Conservation (phyloP, 306 rosid species). For the Luffa aegyptiaca region DNA sequence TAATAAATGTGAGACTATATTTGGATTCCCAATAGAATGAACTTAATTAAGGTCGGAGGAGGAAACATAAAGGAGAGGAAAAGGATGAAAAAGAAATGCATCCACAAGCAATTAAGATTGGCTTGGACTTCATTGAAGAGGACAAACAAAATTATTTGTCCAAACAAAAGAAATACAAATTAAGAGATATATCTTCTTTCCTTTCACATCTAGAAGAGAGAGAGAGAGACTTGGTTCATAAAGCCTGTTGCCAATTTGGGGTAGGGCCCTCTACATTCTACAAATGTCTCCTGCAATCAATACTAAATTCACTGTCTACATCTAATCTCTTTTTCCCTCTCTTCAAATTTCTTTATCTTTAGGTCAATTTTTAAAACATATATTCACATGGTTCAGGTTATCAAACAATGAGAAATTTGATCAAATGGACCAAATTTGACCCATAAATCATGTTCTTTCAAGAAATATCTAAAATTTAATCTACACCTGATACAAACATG, state of each 20-base stretch:
- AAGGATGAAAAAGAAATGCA: background rate
- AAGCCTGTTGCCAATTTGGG: background rate
- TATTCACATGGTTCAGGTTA: background rate
- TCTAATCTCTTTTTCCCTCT: background rate
- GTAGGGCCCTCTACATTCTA: background rate
- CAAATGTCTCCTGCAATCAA: constrained; percentile 5
- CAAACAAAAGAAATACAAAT: constrained; percentile 14
- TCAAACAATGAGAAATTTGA: background rate
- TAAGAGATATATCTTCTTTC: background rate
- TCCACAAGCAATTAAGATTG: background rate
- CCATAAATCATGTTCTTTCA: background rate
- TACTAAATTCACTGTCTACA: background rate
- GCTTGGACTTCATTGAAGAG: constrained; percentile 16
- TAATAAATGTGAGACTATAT: too few species aligned
- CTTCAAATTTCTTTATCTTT: background rate
- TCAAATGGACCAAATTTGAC: background rate
- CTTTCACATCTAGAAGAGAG: background rate
- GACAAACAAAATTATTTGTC: constrained; percentile 14
- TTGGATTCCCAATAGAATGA: too few species aligned
- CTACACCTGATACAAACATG: background rate
- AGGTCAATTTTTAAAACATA: background rate
- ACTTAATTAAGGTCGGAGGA: too few species aligned
- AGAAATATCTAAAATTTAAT: background rate
- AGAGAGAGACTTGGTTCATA: background rate
- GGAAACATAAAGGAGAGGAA: background rate